Base-by-base conservation (phyloP, 208 protist genomes). In the Lotmaria passim region DNA sequence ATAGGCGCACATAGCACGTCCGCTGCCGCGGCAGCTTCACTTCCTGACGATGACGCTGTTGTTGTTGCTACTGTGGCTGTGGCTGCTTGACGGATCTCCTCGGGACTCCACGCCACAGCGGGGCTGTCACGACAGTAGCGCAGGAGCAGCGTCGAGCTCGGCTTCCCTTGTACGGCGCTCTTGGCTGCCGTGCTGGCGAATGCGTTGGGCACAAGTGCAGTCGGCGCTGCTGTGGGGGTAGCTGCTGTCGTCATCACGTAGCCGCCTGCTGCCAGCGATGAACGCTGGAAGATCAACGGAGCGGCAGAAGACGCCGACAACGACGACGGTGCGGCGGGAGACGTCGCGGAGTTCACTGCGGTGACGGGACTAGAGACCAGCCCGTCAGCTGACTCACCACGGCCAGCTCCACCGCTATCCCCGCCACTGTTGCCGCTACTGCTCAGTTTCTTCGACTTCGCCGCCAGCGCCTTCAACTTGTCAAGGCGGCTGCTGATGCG, bases 141-240 rank as follows among this genome's bases (percentile, higher is more conserved):
- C 17, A 96, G 56, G 11, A 91, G 85, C 48, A 96, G 72, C 17
- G 88, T 90, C 2, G 88, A 92, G 58, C 91, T 96, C 14, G 91
- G 91, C 60, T 86, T 91, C 10, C 91, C 91, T 7, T 30, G 56
- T 3, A 85, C 28, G 2, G 50, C 7, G 15, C 63, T 50, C 7
- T 66, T 48, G n/a, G n/a, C n/a, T n/a, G n/a, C n/a, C 30, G 59
- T 11, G 55, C 55, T 0, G 44, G 19, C 55, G 43, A 2, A 36
- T 47, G 60, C 38, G 48, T 64, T 21, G 59, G 30, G n/a, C n/a
- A n/a, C n/a, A n/a, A n/a, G n/a, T n/a, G n/a, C 15, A 34, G 47
- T 21, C 2, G n/a, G 41, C 7, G n/a, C 5, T 46, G 41, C 5
- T 10, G 41, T 21, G 15, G 14, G 15, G 41, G n/a, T 3, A 10